phyloP scores from a whole-genome alignment of 768 basidiomycete species.

The Pleurotus eryngii region DNA sequence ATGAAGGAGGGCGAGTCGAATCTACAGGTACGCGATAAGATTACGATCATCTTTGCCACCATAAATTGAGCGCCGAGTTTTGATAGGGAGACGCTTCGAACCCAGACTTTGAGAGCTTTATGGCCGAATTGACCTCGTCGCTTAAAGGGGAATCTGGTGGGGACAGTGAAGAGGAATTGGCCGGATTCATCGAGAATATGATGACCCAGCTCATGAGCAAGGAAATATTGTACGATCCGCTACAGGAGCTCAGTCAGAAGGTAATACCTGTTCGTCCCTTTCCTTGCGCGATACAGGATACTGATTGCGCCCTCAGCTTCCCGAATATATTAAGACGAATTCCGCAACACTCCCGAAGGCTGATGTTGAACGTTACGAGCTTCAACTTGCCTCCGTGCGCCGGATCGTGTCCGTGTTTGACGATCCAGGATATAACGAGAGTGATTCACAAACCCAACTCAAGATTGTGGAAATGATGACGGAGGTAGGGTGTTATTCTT shows the following conservation, averaged over 20 bases:
- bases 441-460: conserved; percentile 40
- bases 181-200: conserved; percentile 73
- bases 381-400: conserved; percentile 55
- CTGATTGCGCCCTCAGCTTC: conserved; percentile 51
- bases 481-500: conserved; percentile 44
- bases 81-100: conserved; percentile 20
- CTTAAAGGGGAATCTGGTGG: conserved; percentile 29
- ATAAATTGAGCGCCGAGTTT: not conserved
- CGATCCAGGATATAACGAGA: conserved; percentile 52
- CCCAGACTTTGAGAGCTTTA: conserved; percentile 44
- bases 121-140: conserved; percentile 44
- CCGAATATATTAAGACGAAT: conserved; percentile 63
- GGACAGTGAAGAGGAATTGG: conserved; percentile 49
- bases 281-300: too few relatives aligned
- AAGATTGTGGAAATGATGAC: conserved; percentile 69
- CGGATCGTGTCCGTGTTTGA: conserved; percentile 69
- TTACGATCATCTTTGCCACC: not conserved
- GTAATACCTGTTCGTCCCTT: conserved; percentile 26
- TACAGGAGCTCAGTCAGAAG: conserved; percentile 75
- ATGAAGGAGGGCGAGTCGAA: conserved; percentile 65
- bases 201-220: conserved; percentile 81
- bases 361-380: conserved; percentile 62
- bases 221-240: conserved; percentile 80
- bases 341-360: conserved; percentile 47
- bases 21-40: conserved; percentile 34